These are phyloP conservation scores for Malania oleifera DNA, from an alignment of 164 flowering plant species.

Conservation along the genomic window DNA sequence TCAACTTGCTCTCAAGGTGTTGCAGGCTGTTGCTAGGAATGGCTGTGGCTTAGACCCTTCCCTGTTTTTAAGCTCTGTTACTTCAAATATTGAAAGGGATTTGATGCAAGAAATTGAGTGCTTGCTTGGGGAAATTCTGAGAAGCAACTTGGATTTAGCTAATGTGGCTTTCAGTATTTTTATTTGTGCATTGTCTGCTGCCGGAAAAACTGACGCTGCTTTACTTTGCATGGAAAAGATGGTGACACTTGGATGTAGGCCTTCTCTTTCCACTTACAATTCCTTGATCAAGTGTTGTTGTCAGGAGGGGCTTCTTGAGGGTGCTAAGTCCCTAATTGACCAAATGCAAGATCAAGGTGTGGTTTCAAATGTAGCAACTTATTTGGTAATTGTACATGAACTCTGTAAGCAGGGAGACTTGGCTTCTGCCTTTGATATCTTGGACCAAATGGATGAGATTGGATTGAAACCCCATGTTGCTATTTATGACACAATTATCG, in stretches of 20 bases:
- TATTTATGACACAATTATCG: constrained; percentile 49
- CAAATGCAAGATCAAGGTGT: constrained; percentile 36
- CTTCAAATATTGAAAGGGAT: not conserved
- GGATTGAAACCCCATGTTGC: constrained; percentile 61
- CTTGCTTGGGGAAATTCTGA: constrained; percentile 34
- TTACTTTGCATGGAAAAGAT: constrained; percentile 34
- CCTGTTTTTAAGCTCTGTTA: constrained; percentile 8
- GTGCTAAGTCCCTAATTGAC: constrained; percentile 26
- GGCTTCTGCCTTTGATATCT: constrained; percentile 29
- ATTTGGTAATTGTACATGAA: constrained; percentile 41
- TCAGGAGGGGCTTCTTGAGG: constrained; percentile 33
- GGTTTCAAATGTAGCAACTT: constrained; percentile 43
- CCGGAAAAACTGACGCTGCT: constrained; percentile 35
- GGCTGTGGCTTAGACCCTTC: constrained; percentile 31
- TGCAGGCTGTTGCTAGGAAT: constrained; percentile 29
- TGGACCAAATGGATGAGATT: constrained; percentile 37
- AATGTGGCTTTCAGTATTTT: constrained; percentile 33
- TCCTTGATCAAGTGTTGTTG: constrained; percentile 51
- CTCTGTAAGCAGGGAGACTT: constrained; percentile 43
- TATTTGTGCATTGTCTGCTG: constrained; percentile 44
- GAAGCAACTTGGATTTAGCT: constrained; percentile 22
- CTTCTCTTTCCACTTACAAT: constrained; percentile 48
- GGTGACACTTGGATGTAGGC: constrained; percentile 33
- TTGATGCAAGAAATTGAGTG: constrained; percentile 31
- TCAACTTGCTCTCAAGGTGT: constrained; percentile 27